Evolutionary conservation across 1,139 yeast species (phyloP), one percentile per base, ranked within the genome.

Genomic region (Candida pseudocylindracea): DNA sequence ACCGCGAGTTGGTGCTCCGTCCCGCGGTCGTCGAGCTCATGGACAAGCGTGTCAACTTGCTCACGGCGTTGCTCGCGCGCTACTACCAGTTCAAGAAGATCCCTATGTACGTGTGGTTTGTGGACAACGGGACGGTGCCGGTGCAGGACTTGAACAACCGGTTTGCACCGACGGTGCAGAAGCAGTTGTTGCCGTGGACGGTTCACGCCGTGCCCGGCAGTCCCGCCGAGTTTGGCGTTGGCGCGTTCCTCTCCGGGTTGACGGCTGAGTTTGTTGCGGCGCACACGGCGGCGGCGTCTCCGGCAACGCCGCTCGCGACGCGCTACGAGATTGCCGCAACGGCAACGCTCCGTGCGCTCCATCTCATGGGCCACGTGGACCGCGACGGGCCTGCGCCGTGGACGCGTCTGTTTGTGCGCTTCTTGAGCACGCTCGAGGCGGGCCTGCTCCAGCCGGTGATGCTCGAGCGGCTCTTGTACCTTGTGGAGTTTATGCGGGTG

Each of bases 21-120:
- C 55, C 54, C 30, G 53, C 55, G 27, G 60, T 69, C 32, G 55
- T 59, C 29, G 62, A 64, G 15, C 43, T 58, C 24, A 65, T 73
- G 38, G 73, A 75, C 36, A 60, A 63, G 39, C 72, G 73, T 36
- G 57, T 78, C 39, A 75, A 75, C 41, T 55, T 80, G 35, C 50
- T 85, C 26, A 72, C 92, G 11, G 74, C 71, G 41, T 64, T 74
- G 26, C 61, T 85, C 42, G 76, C 83, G 36, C 69, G 96, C 46
- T 88, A 80, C 50, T 83, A 73, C 49, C 95, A 85, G 48, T 74
- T 68, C 36, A 80, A 76, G 46, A 72, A 66, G 36, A 61, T 79
- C 26, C 53, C 57, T 30, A 64, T 71, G 28, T 55, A 57, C 26
- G 68, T 63, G 35, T 76, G 81, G 72, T 75, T 63, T 46, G 66